Conservation (phyloP, 2,329 filamentous ascomycete genomes). For the Ramularia collo-cygni region DNA sequence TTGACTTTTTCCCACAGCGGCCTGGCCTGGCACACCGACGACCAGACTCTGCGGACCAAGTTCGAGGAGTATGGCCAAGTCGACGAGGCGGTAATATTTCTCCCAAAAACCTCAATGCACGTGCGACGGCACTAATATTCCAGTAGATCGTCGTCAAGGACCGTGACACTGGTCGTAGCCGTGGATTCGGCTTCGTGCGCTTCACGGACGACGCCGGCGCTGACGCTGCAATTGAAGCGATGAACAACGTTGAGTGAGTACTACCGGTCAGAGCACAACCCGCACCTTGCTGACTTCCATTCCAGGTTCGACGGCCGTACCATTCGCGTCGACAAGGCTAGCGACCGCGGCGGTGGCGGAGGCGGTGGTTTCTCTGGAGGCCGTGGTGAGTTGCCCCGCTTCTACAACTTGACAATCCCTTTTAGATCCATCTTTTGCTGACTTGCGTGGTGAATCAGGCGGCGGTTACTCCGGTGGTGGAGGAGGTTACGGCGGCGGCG, state of each 20-base stretch:
- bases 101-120: constrained; percentile 2
- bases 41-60: constrained; percentile 75
- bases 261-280: not conserved
- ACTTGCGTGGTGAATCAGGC: constrained; percentile 14
- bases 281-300: constrained; percentile 4
- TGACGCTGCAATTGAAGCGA: constrained; percentile 65
- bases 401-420: constrained; percentile 5
- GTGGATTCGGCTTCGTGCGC: constrained; percentile 94
- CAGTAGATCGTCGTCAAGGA: constrained; percentile 91
- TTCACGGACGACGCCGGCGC: constrained; percentile 72
- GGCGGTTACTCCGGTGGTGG: constrained; percentile 23
- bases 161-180: constrained; percentile 90
- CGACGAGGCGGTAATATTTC: constrained; percentile 75
- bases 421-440: constrained; percentile 2
- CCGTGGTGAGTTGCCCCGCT: constrained; percentile 27
- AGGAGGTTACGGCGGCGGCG: constrained; percentile 17
- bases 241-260: constrained; percentile 86
- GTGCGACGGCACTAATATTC: constrained; percentile 2
- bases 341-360: constrained; percentile 64
- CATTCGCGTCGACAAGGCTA: constrained; percentile 94
- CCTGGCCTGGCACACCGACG: constrained; percentile 97
- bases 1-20: constrained; percentile 52
- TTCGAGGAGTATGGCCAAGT: constrained; percentile 88
- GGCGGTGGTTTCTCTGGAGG: constrained; percentile 40
- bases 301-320: constrained; percentile 82